Evolutionary conservation across 2,329 filamentous ascomycete genomes (phyloP).

Genomic region (Trichoderma oligosporum): DNA sequence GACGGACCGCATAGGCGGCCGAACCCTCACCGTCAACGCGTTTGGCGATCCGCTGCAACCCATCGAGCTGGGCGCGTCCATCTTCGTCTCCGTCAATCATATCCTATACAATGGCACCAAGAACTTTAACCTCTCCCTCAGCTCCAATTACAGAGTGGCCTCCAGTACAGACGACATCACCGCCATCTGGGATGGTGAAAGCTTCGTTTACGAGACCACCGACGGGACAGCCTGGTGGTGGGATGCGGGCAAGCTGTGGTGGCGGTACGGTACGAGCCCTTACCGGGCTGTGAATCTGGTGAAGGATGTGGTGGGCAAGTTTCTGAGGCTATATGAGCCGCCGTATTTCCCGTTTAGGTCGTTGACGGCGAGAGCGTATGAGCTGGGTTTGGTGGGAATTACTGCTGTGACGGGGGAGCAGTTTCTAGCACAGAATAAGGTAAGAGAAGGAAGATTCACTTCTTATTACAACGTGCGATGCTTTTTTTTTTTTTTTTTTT

Average conservation of each 20-base stretch:
- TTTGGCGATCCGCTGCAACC: conserved; percentile 64
- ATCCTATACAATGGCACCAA: conserved; percentile 73
- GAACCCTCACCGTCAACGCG: conserved; percentile 77
- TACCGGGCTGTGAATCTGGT: conserved; percentile 70
- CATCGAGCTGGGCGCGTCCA: conserved; percentile 85
- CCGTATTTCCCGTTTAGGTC: conserved; percentile 83
- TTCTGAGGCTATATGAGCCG: conserved; percentile 73
- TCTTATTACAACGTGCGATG: not conserved
- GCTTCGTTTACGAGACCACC: conserved; percentile 66
- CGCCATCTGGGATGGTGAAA: conserved; percentile 78
- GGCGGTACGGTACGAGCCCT: conserved; percentile 80
- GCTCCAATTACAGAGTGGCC: conserved; percentile 41
- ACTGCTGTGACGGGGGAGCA: conserved; percentile 71
- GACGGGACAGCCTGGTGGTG: conserved; percentile 66
- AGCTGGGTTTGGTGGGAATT: conserved; percentile 62
- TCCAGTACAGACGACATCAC: conserved; percentile 54
- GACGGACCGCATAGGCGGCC: conserved; percentile 72
- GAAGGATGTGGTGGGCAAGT: conserved; percentile 65
- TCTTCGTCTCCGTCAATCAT: conserved; percentile 81
- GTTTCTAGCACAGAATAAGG: conserved; percentile 63
- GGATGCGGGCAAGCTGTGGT: conserved; percentile 73
- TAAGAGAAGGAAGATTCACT: conserved; percentile 26
- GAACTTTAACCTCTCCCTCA: conserved; percentile 64
- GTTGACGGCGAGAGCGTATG: conserved; percentile 63
- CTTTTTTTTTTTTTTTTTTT: not conserved